Evolutionary conservation across 2,329 filamentous ascomycete genomes (phyloP).

Genomic region (Fusarium sp.): DNA sequence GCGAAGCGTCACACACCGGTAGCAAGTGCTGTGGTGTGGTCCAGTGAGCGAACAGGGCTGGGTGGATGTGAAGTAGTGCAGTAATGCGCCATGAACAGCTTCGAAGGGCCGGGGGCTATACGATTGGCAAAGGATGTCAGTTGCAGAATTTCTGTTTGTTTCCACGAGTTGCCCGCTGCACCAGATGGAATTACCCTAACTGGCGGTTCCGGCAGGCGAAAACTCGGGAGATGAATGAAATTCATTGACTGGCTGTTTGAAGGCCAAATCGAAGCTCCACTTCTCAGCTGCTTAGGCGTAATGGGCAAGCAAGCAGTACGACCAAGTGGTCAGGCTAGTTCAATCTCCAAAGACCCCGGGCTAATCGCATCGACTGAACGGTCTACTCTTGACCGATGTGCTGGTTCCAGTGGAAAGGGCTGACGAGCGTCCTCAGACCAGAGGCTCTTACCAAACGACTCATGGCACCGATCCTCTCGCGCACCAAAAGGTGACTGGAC

Average conservation of each 20-base stretch:
- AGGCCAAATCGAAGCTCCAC: slow-evolving; percentile 60
- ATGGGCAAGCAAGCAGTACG: slow-evolving; percentile 40
- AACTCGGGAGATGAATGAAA: slow-evolving; percentile 53
- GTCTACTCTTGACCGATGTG: slow-evolving; percentile 64
- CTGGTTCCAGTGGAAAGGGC: slow-evolving; percentile 73
- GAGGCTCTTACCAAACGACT: slow-evolving; percentile 82
- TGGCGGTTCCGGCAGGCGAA: slow-evolving; percentile 60
- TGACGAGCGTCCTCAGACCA: slow-evolving; percentile 80
- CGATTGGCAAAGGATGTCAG: slow-evolving; percentile 55
- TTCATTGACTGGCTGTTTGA: slow-evolving; percentile 61
- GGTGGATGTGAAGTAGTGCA: slow-evolving; percentile 40
- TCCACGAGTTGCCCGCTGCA: slow-evolving; percentile 56
- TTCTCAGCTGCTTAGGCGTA: slow-evolving; percentile 43
- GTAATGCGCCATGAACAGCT: slow-evolving; percentile 40
- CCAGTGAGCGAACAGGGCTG: slow-evolving; percentile 53
- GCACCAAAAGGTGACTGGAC: slow-evolving; percentile 69
- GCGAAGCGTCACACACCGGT: slow-evolving; percentile 59
- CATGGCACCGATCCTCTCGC: slow-evolving; percentile 76
- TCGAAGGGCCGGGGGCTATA: slow-evolving; percentile 59
- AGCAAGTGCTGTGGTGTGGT: slow-evolving; percentile 57
- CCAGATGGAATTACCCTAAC: slow-evolving; percentile 45
- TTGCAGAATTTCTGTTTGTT: slow-evolving; percentile 61
- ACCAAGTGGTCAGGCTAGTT: slow-evolving; percentile 35
- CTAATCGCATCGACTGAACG: slow-evolving; percentile 52
- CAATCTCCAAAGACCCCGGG: slow-evolving; percentile 38